Evolutionary conservation across 169 alveolate genomes (phyloP).

Genomic region (Plasmodium malariae): DNA sequence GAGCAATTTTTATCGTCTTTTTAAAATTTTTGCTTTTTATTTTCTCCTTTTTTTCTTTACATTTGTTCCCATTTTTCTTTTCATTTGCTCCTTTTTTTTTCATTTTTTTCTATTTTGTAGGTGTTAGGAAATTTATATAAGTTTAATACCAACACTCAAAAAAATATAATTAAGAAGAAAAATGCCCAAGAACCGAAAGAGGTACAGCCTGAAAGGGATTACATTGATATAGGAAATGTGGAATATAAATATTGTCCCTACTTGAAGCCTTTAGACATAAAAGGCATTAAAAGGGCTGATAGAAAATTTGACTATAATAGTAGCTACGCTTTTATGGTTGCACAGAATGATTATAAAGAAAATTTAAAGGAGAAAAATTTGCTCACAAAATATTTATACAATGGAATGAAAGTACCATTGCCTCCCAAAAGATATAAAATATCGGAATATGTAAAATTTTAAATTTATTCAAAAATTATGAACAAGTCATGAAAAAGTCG

Average conservation of each 20-base stretch:
- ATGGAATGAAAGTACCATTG: conserved; percentile 85
- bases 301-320: conserved; percentile 81
- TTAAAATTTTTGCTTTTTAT: no score
- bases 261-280: conserved; percentile 79
- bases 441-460: conserved; percentile 50
- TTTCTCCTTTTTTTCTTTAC: no score
- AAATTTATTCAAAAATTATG: no score
- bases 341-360: conserved; percentile 78
- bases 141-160: conserved; percentile 30
- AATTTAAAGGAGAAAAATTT: conserved; percentile 12
- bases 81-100: background rate
- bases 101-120: background rate
- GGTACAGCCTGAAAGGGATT: background rate
- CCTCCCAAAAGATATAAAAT: conserved; percentile 76
- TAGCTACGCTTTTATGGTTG: conserved; percentile 39
- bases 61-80: no score
- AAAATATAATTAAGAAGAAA: background rate
- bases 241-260: conserved; percentile 75
- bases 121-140: conserved; percentile 40
- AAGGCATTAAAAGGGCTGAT: conserved; percentile 88
- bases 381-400: conserved; percentile 63
- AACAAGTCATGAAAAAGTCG: background rate
- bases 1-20: background rate
- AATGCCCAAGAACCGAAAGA: background rate
- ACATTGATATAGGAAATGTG: conserved; percentile 21